phyloP scores from a whole-genome alignment of 192 early-diverging fungal genomes.

The Backusella luteola region DNA sequence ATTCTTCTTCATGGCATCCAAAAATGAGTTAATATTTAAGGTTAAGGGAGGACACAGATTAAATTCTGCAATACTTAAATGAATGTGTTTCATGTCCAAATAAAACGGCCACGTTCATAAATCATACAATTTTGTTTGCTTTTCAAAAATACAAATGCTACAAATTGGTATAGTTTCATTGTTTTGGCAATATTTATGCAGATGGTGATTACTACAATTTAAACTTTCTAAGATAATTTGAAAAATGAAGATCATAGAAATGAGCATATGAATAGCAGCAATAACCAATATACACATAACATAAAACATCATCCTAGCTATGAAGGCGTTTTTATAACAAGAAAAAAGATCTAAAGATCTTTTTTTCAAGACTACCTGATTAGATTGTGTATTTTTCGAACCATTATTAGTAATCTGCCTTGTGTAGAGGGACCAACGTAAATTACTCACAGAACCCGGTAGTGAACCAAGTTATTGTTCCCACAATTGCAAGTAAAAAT shows the following conservation, averaged over 20 bases:
- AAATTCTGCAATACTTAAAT: neutral
- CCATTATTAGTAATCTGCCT: neutral
- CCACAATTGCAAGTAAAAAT: neutral
- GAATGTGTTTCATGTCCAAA: neutral
- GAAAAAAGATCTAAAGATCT: neutral
- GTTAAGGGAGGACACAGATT: neutral
- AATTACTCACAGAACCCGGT: neutral
- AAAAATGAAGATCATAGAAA: neutral
- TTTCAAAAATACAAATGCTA: neutral
- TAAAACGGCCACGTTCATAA: neutral
- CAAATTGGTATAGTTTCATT: neutral
- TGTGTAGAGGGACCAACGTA: neutral
- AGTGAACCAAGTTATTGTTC: neutral
- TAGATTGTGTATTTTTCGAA: neutral
- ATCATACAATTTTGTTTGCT: neutral
- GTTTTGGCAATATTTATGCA: neutral
- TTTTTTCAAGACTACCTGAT: neutral
- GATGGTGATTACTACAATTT: neutral
- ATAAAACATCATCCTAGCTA: neutral
- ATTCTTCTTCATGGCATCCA: constrained; percentile 37
- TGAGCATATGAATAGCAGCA: neutral
- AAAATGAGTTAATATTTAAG: neutral
- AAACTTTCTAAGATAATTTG: neutral
- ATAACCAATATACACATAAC: neutral
- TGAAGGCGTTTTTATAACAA: neutral